Evolutionary conservation across 2,329 filamentous ascomycete species (phyloP), one percentile per base, ranked within the genome.

Genomic region (Exophiala spinifera): DNA sequence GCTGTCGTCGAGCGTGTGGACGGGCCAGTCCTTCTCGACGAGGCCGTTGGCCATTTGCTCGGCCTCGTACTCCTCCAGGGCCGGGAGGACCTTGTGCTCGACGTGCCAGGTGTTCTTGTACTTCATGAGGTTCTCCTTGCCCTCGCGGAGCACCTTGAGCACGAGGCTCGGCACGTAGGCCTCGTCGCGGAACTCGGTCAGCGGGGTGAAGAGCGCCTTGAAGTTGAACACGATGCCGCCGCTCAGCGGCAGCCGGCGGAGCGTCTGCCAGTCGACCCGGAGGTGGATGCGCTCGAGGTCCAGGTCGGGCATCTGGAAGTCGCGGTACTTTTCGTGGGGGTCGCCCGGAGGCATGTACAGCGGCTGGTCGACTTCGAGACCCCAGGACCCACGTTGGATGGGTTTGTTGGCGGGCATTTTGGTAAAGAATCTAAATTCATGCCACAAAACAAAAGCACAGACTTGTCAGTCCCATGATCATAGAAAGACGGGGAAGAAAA

Each of bases 221-320:
- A 92, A 95, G 69, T 94, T 95, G 75, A 95, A 95, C 0, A 90
- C 81, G 1, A 95, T 75, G 0, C 80, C 86, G 0, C 82, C 88
- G 0, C 86, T 90, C 0, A 95, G 74, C 0, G 90, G 89, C 0
- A 95, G 73, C 2, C 90, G 82, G 1, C 90, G 83, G 3, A 95
- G 74, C 0, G 90, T 95, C 70, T 95, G 91, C 88, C 89, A 95
- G 69, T 95, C 90, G 1, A 94, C 89, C 3, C 90, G 81, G 1
- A 95, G 74, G 57, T 86, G 74, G 59, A 88, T 76, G 31, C 88
- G 80, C 0, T 81, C 76, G 1, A 83, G 66, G 0, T 71, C 72
- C 4, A 92, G 73, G 17, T 74, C 70, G 0, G 78, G 72, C 44
- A 81, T 75, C 59, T 91, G 87, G 0, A 72, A 67, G 1, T 76